Base-by-base conservation (phyloP, 1,139 yeast genomes). In the Zygotorulaspora mrakii region DNA sequence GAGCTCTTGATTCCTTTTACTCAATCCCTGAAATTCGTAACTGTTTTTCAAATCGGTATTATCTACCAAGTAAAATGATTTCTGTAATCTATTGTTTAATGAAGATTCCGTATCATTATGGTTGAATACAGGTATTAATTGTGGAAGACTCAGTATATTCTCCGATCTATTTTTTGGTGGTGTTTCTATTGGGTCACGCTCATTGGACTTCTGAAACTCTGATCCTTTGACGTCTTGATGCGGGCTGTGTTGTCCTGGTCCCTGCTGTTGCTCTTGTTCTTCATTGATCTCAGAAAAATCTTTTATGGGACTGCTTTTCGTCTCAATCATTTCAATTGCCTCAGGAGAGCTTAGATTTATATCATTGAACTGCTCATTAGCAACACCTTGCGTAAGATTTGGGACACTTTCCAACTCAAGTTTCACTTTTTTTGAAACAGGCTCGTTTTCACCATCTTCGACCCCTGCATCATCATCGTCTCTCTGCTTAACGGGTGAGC, bases 1-100 rank as follows among this genome's bases (percentile, higher is more conserved):
- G 16, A 77, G 61, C 40, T 70, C 73, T 3, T 62, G 59, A 13
- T 71, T 58, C 37, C 58, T 48, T 21, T 37, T 42, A 11, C 40
- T 24, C 3, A 49, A 26, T 18, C 32, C 33, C 17, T 33, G 42
- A 26, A 44, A 47, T 9, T 30, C 20, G 13, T 43, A 41, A 23
- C 40, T 43, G 12, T 42, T 37, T 13, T 46, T 45, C 17, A 43
- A 40, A 23, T 39, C 34, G 6, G 40, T 33, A 10, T 25, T 29
- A 9, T 17, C 23, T n/a, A 35, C 34, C 17, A 24, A n/a, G 12
- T 16, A 21, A 17, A 29, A 6, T 9, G 32, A 16, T 13, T 33
- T 25, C 7, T 17, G 21, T 3, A 17, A 17, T n/a, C 6, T 16
- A 12, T 22, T 27, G 14, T 21, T 21, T 8, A 27, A 28, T 7